Conservation (phyloP, 2,329 filamentous ascomycete genomes). For the Ceratocystiopsis minuta region DNA sequence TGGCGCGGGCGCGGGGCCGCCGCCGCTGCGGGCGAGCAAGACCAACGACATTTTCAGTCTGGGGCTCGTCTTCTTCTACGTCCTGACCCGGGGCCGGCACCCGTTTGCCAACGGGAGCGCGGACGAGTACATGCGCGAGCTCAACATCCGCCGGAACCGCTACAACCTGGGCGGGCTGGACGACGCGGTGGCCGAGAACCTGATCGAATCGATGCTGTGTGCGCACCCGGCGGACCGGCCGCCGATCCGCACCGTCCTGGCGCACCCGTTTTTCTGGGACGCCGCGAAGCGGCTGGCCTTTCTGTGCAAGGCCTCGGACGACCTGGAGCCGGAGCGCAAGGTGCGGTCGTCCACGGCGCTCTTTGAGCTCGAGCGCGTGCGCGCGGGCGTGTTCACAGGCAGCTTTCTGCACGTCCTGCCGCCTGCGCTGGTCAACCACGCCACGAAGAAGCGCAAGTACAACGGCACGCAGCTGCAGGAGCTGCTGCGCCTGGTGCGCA, state of each 20-base stretch:
- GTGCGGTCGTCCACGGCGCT: conserved; percentile 52
- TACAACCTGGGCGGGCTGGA: conserved; percentile 55
- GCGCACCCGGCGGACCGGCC: conserved; percentile 41
- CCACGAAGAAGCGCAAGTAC: conserved; percentile 93
- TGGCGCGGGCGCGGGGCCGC: conserved; percentile 31
- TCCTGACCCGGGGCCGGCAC: conserved; percentile 81
- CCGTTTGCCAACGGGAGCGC: conserved; percentile 67
- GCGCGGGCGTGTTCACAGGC: conserved; percentile 37
- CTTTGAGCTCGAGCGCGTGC: conserved; percentile 32
- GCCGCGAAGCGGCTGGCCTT: conserved; percentile 78
- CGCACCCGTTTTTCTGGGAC: conserved; percentile 94
- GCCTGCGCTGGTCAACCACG: conserved; percentile 64
- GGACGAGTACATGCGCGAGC: conserved; percentile 85
- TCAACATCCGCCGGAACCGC: conserved; percentile 87
- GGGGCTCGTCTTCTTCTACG: conserved; percentile 96
- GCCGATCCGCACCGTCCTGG: conserved; percentile 60
- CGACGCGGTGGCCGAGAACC: conserved; percentile 67
- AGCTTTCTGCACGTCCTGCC: conserved; percentile 64
- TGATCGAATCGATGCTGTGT: conserved; percentile 64
- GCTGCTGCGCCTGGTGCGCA: conserved; percentile 70
- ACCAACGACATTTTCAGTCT: conserved; percentile 96
- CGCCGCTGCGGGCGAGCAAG: conserved; percentile 62
- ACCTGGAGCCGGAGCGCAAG: conserved; percentile 87
- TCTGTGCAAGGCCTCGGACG: conserved; percentile 89
- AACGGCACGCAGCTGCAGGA: conserved; percentile 70